Conservation (phyloP, 306 rosid genomes). For the Trifolium subterraneum region DNA sequence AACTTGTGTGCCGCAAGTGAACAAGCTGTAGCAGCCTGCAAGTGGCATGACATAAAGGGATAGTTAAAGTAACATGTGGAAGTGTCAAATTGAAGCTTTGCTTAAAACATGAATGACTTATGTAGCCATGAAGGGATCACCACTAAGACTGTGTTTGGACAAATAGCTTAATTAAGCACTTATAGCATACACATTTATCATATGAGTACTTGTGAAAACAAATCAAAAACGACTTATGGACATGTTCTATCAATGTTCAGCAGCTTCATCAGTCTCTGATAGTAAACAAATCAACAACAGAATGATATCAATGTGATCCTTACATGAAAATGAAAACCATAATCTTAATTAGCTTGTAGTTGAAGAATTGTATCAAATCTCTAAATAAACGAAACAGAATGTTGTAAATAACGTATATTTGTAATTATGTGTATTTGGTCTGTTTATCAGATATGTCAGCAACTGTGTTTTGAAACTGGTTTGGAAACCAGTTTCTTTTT, state of each 20-base stretch:
- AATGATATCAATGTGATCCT: no score
- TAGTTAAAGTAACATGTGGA: no score
- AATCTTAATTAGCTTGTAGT: no score
- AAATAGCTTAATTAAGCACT: not conserved
- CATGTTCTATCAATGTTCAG: no score
- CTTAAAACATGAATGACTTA: not conserved
- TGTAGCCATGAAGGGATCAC: no score
- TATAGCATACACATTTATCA: not conserved
- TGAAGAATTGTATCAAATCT: slow-evolving; percentile 29
- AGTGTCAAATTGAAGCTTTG: not conserved
- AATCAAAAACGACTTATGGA: not conserved
- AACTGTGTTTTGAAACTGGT: no score
- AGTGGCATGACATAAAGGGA: not conserved
- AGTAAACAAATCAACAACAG: no score
- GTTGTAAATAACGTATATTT: not conserved
- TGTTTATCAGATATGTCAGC: not conserved
- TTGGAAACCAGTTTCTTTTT: no score
- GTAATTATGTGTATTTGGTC: not conserved
- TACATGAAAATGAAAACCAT: no score
- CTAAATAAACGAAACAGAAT: slow-evolving; percentile 7
- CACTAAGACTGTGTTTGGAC: no score
- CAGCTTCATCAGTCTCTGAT: no score
- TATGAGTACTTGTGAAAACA: no score
- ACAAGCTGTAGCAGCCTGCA: slow-evolving; percentile 78
- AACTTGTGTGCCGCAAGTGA: slow-evolving; percentile 86